A percentile compares a stretch with the other conserved stretches of the same genome.
Conservation (phyloP, 495 filamentous ascomycete genomes). For the Neurospora sp. region DNA sequence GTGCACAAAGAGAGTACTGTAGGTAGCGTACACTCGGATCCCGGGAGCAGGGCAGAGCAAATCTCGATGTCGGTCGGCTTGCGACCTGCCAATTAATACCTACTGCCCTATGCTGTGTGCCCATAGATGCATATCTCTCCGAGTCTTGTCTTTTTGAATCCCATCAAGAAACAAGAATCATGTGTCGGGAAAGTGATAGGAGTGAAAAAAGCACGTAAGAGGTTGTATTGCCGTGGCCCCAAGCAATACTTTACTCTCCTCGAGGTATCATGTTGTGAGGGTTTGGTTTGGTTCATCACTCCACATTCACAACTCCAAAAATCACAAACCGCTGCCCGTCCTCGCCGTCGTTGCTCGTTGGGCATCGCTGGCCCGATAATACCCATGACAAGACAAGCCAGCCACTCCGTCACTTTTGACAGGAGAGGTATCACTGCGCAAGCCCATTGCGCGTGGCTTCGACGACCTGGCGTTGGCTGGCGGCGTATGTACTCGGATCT, state of each 20-base stretch:
- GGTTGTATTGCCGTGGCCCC: neutral
- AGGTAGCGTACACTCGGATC: neutral
- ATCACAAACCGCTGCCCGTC: neutral
- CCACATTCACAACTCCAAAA: neutral
- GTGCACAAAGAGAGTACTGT: neutral
- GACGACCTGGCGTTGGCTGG: neutral
- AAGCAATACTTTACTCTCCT: neutral
- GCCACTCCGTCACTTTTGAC: neutral
- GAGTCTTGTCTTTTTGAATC: neutral
- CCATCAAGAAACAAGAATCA: neutral
- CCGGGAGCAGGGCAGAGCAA: neutral
- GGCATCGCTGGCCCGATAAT: neutral
- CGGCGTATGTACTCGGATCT: neutral
- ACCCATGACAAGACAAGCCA: neutral
- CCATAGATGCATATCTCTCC: neutral
- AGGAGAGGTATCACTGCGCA: neutral
- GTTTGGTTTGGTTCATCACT: neutral
- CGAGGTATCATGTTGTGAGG: neutral
- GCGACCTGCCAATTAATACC: neutral
- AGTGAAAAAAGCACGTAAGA: neutral
- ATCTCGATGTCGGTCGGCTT: neutral
- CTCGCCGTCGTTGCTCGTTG: neutral
- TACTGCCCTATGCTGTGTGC: neutral
- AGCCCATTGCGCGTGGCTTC: neutral
- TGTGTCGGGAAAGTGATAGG: neutral